Percentiles rank a stretch among this genome's conserved stretches.
These are phyloP conservation scores for Galerina marginata DNA, from an alignment of 768 basidiomycete genomes.

Conservation along the genomic window DNA sequence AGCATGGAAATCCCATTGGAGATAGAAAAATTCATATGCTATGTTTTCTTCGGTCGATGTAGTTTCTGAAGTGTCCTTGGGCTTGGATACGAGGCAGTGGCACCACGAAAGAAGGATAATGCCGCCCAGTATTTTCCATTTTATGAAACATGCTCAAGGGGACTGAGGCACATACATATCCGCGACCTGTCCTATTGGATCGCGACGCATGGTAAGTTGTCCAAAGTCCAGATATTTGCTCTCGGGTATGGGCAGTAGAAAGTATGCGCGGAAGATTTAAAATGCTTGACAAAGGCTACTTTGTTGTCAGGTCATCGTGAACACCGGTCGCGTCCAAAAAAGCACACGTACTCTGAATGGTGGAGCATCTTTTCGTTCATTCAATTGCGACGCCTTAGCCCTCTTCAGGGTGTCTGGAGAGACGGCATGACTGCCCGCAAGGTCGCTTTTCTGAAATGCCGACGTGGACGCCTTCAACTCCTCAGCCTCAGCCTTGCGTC, in stretches of 20 bases:
- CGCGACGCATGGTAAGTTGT: conserved; percentile 86
- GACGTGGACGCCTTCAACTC: conserved; percentile 28
- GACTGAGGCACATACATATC: conserved; percentile 84
- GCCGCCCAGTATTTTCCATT: conserved; percentile 66
- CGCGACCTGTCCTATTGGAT: conserved; percentile 79
- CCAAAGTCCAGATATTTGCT: conserved; percentile 86
- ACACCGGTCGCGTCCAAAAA: background rate
- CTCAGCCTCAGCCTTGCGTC: conserved; percentile 27
- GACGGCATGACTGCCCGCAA: background rate
- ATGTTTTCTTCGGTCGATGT: conserved; percentile 35
- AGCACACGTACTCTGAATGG: conserved; percentile 22
- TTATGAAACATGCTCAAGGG: conserved; percentile 73
- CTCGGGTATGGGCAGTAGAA: conserved; percentile 68
- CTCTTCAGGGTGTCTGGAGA: background rate
- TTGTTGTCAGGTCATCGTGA: conserved; percentile 1
- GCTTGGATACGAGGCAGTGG: conserved; percentile 69
- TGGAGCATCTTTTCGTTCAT: conserved; percentile 26
- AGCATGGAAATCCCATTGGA: conserved; percentile 91
- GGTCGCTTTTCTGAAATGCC: conserved; percentile 9
- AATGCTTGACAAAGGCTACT: conserved; percentile 80
- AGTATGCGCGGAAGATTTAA: conserved; percentile 78
- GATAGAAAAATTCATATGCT: conserved; percentile 81
- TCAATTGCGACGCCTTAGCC: conserved; percentile 12
- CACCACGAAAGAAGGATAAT: conserved; percentile 81
- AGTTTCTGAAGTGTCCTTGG: conserved; percentile 27